phyloP scores from a whole-genome alignment of 139 green algal species.

The Chlamydomonas sp. region DNA sequence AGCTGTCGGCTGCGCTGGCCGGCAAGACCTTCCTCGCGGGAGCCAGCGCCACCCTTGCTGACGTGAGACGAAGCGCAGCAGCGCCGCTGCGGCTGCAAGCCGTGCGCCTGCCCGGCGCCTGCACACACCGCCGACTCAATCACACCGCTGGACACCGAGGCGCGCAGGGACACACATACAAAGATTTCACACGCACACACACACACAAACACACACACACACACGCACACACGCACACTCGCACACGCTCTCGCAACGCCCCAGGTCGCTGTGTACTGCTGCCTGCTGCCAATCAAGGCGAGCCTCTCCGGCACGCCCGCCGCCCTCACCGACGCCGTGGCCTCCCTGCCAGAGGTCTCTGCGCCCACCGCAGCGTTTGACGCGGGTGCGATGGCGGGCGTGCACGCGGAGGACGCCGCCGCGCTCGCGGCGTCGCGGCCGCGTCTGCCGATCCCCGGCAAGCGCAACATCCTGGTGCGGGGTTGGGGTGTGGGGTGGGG shows the following conservation, averaged over 20 bases:
- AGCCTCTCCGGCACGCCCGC: background rate
- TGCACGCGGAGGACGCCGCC: background rate
- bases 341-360: background rate
- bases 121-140: too few relatives aligned
- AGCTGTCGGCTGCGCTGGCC: slow-evolving; percentile 12
- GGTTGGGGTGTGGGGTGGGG: background rate
- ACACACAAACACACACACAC: too few relatives aligned
- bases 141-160: too few relatives aligned
- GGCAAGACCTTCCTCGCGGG: slow-evolving; percentile 22
- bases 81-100: too few relatives aligned
- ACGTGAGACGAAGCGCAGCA: slow-evolving; percentile 37
- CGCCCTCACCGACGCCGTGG: background rate
- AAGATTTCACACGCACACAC: too few relatives aligned
- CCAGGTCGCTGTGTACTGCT: slow-evolving; percentile 6
- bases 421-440: slow-evolving; percentile 12
- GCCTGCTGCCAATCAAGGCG: slow-evolving; percentile 7
- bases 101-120: too few relatives aligned
- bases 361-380: too few relatives aligned
- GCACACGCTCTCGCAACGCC: background rate
- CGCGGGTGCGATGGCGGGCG: background rate
- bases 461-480: slow-evolving; percentile 50
- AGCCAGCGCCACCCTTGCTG: slow-evolving; percentile 36
- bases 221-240: too few relatives aligned
- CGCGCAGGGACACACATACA: too few relatives aligned
- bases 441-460: slow-evolving; percentile 41